Base-by-base conservation (phyloP, 371 early-diverging fungal species). In the Mortierella sp. region DNA sequence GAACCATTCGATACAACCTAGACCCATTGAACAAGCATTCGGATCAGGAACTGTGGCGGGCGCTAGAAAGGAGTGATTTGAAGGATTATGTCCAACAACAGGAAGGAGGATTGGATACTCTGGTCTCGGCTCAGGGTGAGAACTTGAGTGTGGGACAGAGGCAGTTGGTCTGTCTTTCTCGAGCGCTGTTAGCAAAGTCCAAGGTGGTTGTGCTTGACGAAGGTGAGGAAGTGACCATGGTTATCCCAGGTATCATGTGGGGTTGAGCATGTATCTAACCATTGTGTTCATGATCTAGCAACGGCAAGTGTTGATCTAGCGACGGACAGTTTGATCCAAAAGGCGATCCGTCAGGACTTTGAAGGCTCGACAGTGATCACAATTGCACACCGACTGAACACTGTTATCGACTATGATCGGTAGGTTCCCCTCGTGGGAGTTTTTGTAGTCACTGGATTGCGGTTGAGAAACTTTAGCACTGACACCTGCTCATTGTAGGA, bases 111-210 rank as follows among this genome's bases (percentile, higher is more conserved):
- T 72, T 96, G 57, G 90, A 94, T 54, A 88, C 87, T 19, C 50
- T 79, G 39, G 86, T 94, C 40, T 62, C 78, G 6, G 88, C 90
- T 39, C 86, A 88, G 41, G 96, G 96, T 14, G 85, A 85, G 60
- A 93, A 90, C 51, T 84, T 94, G 78, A 91, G 91, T 37, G 88
- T 94, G 28, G 98, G 97, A 0, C 93, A 97, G 72, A 83, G 91
- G 22, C 97, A 97, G 80, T 82, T 96, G 61, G 85, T 97, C 59
- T 89, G 92, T 24, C 79, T 97, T 28, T 92, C 94, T 2, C 85
- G 96, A 52, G 94, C 96, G 0, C 79, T 96, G 29, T 81, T 96
- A 19, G 85, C 88, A 47, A 84, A 86, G 47, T 85, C 93, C 14
- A 64, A 86, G 39, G 79, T 92, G 56, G 92, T 95, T 53, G 84